phyloP scores from a whole-genome alignment of 2,329 filamentous ascomycete species.

The Aspergillus costaricaensis region DNA sequence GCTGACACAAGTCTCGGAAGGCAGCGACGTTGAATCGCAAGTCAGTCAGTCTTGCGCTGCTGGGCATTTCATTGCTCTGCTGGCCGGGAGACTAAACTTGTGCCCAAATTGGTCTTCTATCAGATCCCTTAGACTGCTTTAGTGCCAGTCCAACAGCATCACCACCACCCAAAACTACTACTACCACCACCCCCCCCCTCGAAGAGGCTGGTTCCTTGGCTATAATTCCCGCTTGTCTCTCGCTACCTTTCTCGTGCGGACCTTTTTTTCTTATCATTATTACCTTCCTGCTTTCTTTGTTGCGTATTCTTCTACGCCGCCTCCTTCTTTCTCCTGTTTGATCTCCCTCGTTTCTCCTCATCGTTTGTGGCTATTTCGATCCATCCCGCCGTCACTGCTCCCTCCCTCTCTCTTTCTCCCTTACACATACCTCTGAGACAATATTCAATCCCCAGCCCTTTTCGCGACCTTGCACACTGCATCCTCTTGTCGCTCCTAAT shows the following conservation, averaged over 20 bases:
- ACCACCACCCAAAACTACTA: neutral
- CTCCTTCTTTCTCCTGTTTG: slow-evolving; percentile 1
- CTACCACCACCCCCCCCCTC: neutral
- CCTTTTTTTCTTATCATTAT: neutral
- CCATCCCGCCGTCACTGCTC: slow-evolving; percentile 1
- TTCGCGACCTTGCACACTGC: slow-evolving; percentile 14
- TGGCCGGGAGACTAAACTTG: neutral
- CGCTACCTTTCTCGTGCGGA: neutral
- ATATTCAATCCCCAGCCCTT: slow-evolving; percentile 16
- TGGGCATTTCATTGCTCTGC: neutral
- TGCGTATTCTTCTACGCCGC: neutral
- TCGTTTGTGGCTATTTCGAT: neutral
- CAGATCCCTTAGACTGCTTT: neutral
- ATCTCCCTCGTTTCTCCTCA: slow-evolving; percentile 5
- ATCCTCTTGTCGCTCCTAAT: slow-evolving; percentile 12
- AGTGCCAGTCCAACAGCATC: neutral
- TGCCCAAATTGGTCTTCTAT: slow-evolving; percentile 1
- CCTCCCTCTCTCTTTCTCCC: slow-evolving; percentile 11
- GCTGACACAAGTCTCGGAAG: neutral
- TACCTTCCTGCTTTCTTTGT: slow-evolving; percentile 4
- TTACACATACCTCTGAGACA: slow-evolving; percentile 16
- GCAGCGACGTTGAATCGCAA: neutral
- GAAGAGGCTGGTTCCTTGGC: slow-evolving; percentile 10
- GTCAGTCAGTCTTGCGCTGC: no score
- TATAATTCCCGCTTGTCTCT: neutral